Conservation (phyloP, 495 filamentous ascomycete genomes). For the Penicillium macrosclerotiorum region DNA sequence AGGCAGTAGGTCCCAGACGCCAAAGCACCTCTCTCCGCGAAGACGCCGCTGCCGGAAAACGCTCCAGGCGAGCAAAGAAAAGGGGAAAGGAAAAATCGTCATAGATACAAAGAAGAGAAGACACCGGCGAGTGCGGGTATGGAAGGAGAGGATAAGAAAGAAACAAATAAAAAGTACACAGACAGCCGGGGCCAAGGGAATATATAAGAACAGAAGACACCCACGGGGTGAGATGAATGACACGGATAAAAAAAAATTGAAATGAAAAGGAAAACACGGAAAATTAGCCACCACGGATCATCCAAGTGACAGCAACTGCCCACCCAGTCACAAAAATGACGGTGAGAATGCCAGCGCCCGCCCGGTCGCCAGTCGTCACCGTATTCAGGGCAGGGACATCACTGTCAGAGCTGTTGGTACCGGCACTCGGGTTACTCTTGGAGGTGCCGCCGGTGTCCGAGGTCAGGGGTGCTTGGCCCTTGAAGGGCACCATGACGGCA, state of each 20-base stretch:
- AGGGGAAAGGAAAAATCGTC: neutral
- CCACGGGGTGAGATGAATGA: conserved; percentile 8
- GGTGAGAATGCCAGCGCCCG: conserved; percentile 66
- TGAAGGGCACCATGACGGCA: conserved; percentile 48
- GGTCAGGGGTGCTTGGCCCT: conserved; percentile 51
- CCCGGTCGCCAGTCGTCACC: conserved; percentile 57
- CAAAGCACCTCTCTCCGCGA: conserved; percentile 7
- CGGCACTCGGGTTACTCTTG: conserved; percentile 58
- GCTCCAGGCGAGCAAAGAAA: conserved; percentile 7
- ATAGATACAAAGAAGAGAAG: conserved; percentile 14
- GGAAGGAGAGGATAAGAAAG: neutral
- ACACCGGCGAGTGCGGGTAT: neutral
- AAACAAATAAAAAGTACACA: conserved; percentile 8
- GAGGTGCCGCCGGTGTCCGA: conserved; percentile 63
- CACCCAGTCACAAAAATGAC: conserved; percentile 54
- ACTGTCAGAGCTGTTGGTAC: conserved; percentile 31
- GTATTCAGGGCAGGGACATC: conserved; percentile 23
- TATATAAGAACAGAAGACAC: conserved; percentile 16
- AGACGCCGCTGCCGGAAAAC: conserved; percentile 6
- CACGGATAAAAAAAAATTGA: neutral
- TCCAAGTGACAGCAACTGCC: conserved; percentile 46
- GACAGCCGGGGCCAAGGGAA: conserved; percentile 7
- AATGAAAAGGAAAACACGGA: neutral
- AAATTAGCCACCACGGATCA: conserved; percentile 34
- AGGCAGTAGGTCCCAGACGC: conserved; percentile 14